These are phyloP conservation scores for Pezicula rhizophila DNA, from an alignment of 2,329 filamentous ascomycete genomes.

Conservation along the genomic window DNA sequence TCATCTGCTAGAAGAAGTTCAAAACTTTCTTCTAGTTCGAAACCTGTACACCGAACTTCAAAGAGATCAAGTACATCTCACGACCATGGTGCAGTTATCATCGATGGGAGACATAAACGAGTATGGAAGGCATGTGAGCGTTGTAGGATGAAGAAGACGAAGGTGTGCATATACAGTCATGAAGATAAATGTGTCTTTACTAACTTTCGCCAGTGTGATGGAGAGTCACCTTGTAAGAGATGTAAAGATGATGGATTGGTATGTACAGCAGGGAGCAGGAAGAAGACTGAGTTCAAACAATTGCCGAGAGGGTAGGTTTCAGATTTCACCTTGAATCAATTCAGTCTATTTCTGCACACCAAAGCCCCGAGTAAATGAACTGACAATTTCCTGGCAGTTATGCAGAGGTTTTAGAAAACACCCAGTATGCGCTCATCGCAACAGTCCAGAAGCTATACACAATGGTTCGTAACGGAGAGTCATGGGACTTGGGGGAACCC, in stretches of 20 bases:
- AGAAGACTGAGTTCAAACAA: constrained; percentile 66
- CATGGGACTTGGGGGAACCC: constrained; percentile 58
- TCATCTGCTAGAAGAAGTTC: not conserved
- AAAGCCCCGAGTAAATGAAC: constrained; percentile 6
- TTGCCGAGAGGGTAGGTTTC: constrained; percentile 50
- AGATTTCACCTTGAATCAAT: not conserved
- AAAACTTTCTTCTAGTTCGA: constrained; percentile 1
- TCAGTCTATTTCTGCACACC: constrained; percentile 1
- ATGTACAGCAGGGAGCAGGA: constrained; percentile 56
- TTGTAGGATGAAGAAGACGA: constrained; percentile 65
- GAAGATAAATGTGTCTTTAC: constrained; percentile 10
- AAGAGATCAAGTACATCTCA: constrained; percentile 27
- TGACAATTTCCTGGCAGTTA: constrained; percentile 36
- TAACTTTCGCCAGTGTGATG: constrained; percentile 46
- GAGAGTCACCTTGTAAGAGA: constrained; percentile 60
- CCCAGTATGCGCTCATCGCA: constrained; percentile 57
- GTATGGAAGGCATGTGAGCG: constrained; percentile 63
- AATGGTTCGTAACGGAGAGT: constrained; percentile 53
- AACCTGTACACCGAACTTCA: constrained; percentile 1
- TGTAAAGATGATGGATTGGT: constrained; percentile 61
- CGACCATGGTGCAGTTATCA: constrained; percentile 34
- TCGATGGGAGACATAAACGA: constrained; percentile 54
- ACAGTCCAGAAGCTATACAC: constrained; percentile 61
- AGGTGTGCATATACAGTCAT: constrained; percentile 35
- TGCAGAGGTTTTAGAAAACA: constrained; percentile 60